Evolutionary conservation across 129 eudicot genomes (phyloP), one percentile per base, ranked within the genome.

Genomic region (Chrysanthemum makinoi): DNA sequence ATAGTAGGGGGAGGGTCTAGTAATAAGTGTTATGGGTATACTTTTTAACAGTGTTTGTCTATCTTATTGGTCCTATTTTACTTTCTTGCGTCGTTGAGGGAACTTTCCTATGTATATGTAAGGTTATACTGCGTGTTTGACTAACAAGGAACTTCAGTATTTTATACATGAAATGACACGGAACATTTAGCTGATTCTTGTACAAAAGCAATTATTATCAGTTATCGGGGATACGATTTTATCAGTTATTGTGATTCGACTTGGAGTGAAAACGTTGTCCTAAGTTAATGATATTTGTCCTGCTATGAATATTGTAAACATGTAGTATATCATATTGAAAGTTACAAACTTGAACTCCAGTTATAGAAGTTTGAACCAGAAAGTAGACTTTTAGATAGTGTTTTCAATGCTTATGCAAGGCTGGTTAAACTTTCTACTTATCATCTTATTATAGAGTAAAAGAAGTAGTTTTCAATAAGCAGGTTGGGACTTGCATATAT

Each of bases 1-100:
- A 39, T 7, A 15, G 47, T 51, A 28, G 12, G 59, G 69, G 15
- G 14, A 7, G 12, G 14, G 46, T 63, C 68, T 7, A 20, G 44
- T 49, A 61, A 62, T 3, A 72, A 72, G 69, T 50, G 62, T n/a
- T 8, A 48, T 24, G 30, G 65, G 54, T 57, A 12, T 71, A 16
- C 47, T 17, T 3, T 66, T 49, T 24, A 17, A 15, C 49, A 2
- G 57, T 57, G 24, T 57, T 57, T 50, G 15, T 52, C 15, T 50
- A 9, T 68, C 15, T n/a, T 66, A 46, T 49, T 12, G 13, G 72
- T 49, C 53, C n/a, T 57, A 57, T 19, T 15, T 52, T 17, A 19
- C 22, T 52, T 57, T 57, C 33, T 18, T 57, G 1, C 12, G 6
- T 57, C 3, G 11, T 55, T 2, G 10, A 18, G 62, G 62, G 12